Evolutionary conservation across 2,329 filamentous ascomycete genomes (phyloP).

Genomic region (Fusarium liriodendri): DNA sequence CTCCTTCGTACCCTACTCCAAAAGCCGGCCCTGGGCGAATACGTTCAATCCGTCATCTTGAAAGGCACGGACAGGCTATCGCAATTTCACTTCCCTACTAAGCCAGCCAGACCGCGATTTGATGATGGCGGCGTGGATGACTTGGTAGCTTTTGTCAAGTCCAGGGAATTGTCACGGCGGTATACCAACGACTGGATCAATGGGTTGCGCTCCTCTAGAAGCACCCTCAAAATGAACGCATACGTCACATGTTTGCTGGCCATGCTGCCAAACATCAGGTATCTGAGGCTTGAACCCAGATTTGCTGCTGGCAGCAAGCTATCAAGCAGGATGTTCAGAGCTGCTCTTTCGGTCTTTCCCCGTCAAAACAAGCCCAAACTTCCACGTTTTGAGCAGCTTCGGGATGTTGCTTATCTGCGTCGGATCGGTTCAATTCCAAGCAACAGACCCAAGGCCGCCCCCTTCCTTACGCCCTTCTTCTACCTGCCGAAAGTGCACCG

Average conservation of each 20-base stretch:
- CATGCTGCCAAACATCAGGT: not conserved
- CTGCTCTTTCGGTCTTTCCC: not conserved
- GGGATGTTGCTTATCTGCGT: not conserved
- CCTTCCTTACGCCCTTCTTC: not conserved
- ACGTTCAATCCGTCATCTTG: not conserved
- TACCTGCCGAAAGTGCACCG: not conserved
- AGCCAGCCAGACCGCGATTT: not conserved
- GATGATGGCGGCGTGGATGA: not conserved
- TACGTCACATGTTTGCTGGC: not conserved
- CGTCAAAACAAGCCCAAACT: not conserved
- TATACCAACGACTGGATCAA: not conserved
- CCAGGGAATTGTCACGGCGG: not conserved
- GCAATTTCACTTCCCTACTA: not conserved
- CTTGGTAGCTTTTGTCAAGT: not conserved
- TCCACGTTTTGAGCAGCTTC: not conserved
- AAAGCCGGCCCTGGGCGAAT: not conserved
- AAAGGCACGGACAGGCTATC: not conserved
- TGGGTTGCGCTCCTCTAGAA: not conserved
- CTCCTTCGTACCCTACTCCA: not conserved
- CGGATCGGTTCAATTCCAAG: not conserved
- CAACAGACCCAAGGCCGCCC: not conserved
- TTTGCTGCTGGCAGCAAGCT: not conserved
- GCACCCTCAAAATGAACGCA: not conserved
- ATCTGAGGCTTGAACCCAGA: not conserved
- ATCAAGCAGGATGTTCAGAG: not conserved